These are phyloP conservation scores for Yamadazyma takamatsuzukensis DNA, from an alignment of 805 yeast species.

Conservation along the genomic window DNA sequence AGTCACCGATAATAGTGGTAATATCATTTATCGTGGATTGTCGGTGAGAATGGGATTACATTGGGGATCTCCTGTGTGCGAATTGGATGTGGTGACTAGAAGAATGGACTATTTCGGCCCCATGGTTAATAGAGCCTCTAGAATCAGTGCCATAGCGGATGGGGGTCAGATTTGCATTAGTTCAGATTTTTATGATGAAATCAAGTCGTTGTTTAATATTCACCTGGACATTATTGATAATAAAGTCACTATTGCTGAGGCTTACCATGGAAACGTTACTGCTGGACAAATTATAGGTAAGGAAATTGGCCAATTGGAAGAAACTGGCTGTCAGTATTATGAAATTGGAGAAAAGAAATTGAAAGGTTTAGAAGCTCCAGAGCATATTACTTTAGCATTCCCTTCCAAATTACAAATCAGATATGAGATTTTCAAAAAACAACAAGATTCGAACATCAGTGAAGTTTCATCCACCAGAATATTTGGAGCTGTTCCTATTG, in stretches of 20 bases:
- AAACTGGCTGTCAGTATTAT: conserved; percentile 63
- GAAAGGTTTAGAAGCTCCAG: conserved; percentile 94
- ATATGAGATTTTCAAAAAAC: conserved; percentile 39
- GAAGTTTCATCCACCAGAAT: conserved; percentile 31
- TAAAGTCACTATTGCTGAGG: conserved; percentile 27
- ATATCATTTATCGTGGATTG: conserved; percentile 74
- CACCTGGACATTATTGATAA: conserved; percentile 38
- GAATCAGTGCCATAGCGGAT: conserved; percentile 92
- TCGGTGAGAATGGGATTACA: conserved; percentile 98
- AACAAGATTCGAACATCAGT: conserved; percentile 17
- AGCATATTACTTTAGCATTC: conserved; percentile 72
- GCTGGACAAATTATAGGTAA: conserved; percentile 58
- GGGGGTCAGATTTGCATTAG: conserved; percentile 97
- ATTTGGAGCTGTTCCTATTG: conserved; percentile 39
- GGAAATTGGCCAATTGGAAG: conserved; percentile 62
- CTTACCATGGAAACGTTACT: conserved; percentile 42
- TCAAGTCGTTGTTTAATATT: conserved; percentile 51
- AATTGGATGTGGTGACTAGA: conserved; percentile 87
- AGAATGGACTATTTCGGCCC: conserved; percentile 99
- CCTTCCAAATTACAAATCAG: conserved; percentile 65
- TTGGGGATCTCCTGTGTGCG: conserved; percentile 98
- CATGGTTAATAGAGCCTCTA: conserved; percentile 92
- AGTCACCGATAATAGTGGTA: conserved; percentile 59
- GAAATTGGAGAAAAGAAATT: conserved; percentile 83
- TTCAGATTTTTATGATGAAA: conserved; percentile 73